Evolutionary conservation across 1,284 basidiomycete species (phyloP).

Genomic region (Peniophora sp.): DNA sequence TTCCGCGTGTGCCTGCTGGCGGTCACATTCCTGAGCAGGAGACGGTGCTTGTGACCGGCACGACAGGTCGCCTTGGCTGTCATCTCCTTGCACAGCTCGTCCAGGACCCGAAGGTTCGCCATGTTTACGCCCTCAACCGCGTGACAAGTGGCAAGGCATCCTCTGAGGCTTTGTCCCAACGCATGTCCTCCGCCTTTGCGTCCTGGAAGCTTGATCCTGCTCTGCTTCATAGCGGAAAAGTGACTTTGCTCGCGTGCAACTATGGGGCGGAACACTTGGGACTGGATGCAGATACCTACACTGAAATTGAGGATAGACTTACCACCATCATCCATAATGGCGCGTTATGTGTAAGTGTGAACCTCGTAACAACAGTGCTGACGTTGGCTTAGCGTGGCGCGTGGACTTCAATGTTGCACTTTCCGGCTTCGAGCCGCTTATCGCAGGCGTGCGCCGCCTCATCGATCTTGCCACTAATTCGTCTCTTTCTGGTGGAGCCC

Average conservation of each 20-base stretch:
- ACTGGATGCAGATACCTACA: slow-evolving; percentile 8
- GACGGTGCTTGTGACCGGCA: slow-evolving; percentile 1
- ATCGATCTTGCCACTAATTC: slow-evolving; percentile 14
- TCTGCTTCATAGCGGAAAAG: background rate
- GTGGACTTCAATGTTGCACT: slow-evolving; percentile 17
- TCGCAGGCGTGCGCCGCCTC: slow-evolving; percentile 11
- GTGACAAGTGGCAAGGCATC: background rate
- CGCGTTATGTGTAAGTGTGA: background rate
- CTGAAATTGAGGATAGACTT: slow-evolving; percentile 2
- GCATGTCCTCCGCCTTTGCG: background rate
- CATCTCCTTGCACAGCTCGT: slow-evolving; percentile 7
- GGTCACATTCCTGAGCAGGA: background rate
- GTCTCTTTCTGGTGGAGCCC: slow-evolving; percentile 12
- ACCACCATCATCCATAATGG: slow-evolving; percentile 10
- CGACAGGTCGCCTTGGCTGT: slow-evolving; percentile 8
- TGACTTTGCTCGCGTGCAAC: background rate
- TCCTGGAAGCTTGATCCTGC: background rate
- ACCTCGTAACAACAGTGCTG: background rate
- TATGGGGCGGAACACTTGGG: background rate
- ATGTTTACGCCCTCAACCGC: slow-evolving; percentile 1
- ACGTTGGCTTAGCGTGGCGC: slow-evolving; percentile 12
- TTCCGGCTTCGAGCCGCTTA: slow-evolving; percentile 13
- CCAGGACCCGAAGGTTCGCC: background rate
- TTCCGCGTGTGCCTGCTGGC: background rate
- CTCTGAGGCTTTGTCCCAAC: background rate